Evolutionary conservation across 495 filamentous ascomycete species (phyloP).

Genomic region (Coniosporium apollinis): DNA sequence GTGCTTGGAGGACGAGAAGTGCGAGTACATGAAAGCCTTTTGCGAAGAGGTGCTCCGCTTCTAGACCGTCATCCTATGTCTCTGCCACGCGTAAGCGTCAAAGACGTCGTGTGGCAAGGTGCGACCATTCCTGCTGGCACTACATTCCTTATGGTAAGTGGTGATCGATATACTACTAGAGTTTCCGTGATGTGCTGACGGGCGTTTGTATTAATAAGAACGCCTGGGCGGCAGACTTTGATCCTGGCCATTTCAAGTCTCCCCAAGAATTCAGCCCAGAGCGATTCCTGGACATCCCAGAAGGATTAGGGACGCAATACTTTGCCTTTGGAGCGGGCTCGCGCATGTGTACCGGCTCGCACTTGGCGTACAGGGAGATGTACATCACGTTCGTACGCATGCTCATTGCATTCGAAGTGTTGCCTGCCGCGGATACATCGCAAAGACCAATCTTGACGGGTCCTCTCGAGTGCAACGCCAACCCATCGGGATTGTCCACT

Average conservation of each 20-base stretch:
- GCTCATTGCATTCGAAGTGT: slow-evolving; percentile 46
- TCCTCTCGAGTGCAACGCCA: slow-evolving; percentile 44
- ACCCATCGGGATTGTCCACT: slow-evolving; percentile 46
- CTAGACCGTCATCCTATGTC: slow-evolving; percentile 57
- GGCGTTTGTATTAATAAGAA: slow-evolving; percentile 29
- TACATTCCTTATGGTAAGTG: slow-evolving; percentile 40
- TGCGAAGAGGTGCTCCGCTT: slow-evolving; percentile 54
- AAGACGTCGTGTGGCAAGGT: slow-evolving; percentile 43
- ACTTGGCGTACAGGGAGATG: slow-evolving; percentile 49
- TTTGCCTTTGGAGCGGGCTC: slow-evolving; percentile 54
- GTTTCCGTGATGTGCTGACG: slow-evolving; percentile 2
- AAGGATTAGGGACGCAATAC: slow-evolving; percentile 46
- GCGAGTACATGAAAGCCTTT: slow-evolving; percentile 53
- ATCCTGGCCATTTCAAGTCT: slow-evolving; percentile 44
- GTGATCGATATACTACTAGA: not conserved
- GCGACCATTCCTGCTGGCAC: slow-evolving; percentile 45
- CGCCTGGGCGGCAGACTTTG: slow-evolving; percentile 53
- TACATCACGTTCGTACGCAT: slow-evolving; percentile 51
- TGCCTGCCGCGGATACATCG: slow-evolving; percentile 29
- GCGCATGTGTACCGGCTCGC: slow-evolving; percentile 56
- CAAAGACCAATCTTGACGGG: slow-evolving; percentile 38
- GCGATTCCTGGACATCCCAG: slow-evolving; percentile 37
- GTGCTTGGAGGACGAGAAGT: slow-evolving; percentile 50
- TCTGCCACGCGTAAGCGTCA: slow-evolving; percentile 45
- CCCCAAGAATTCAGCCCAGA: slow-evolving; percentile 43